Conservation (phyloP, 2,329 filamentous ascomycete genomes). For the Coniochaeta hoffmannii region DNA sequence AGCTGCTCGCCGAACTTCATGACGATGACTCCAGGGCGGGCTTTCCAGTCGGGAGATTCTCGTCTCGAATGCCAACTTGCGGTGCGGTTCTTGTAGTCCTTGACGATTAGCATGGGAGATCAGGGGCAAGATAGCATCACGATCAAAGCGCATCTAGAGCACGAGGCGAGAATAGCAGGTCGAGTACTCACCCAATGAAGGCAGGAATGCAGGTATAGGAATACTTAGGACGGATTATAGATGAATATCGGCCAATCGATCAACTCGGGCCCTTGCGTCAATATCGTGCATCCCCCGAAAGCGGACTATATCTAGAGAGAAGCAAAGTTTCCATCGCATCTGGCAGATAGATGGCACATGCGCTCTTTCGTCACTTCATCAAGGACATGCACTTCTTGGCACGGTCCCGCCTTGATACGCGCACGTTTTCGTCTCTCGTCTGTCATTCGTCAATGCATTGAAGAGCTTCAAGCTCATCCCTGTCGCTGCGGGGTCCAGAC, state of each 20-base stretch:
- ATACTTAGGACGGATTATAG: no score
- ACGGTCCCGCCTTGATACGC: not conserved
- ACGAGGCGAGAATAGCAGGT: not conserved
- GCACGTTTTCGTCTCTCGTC: not conserved
- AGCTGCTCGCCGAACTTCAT: slow-evolving; percentile 96
- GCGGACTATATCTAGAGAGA: no score
- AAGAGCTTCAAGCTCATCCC: not conserved
- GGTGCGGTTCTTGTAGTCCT: slow-evolving; percentile 38
- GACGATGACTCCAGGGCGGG: slow-evolving; percentile 46
- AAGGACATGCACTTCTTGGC: not conserved
- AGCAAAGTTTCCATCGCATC: not conserved
- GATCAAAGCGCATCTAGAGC: no score
- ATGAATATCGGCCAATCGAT: no score
- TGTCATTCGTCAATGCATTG: not conserved
- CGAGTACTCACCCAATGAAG: no score
- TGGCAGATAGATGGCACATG: not conserved
- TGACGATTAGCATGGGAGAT: slow-evolving; percentile 34
- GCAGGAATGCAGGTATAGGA: no score
- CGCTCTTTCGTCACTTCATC: not conserved
- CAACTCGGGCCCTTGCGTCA: no score
- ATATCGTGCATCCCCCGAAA: no score
- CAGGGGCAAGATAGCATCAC: no score
- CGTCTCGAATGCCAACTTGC: slow-evolving; percentile 30
- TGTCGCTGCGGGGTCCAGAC: not conserved
- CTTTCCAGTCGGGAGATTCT: slow-evolving; percentile 21